A percentile compares a stretch with the other conserved stretches of the same genome.
Evolutionary conservation across 2,329 filamentous ascomycete species (phyloP).

Genomic region (Cercospora brassicicola): DNA sequence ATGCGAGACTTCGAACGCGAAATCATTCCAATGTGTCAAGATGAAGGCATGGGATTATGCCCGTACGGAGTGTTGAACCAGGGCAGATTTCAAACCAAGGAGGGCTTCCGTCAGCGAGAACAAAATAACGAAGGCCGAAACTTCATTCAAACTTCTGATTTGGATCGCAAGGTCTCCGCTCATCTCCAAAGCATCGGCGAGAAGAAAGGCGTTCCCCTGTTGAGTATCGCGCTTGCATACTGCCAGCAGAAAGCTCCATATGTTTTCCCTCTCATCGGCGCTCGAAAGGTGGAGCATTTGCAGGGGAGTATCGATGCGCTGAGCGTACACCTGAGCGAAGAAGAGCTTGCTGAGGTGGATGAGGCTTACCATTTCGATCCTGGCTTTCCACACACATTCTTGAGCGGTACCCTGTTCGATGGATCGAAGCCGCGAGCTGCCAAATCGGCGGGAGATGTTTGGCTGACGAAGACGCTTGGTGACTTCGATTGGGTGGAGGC

Average conservation of each 20-base stretch:
- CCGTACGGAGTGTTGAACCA: conserved; percentile 55
- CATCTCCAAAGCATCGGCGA: neutral
- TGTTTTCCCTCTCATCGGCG: conserved; percentile 65
- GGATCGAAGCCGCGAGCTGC: neutral
- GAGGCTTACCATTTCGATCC: conserved; percentile 60
- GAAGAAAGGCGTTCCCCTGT: neutral
- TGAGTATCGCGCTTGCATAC: neutral
- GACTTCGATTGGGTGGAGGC: neutral
- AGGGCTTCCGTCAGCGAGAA: conserved; percentile 49
- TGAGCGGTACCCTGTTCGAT: neutral
- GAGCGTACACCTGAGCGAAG: conserved; percentile 56
- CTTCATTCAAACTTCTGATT: neutral
- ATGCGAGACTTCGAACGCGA: conserved; percentile 48
- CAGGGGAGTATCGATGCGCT: conserved; percentile 70
- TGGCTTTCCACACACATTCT: conserved; percentile 66
- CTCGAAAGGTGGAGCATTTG: conserved; percentile 68
- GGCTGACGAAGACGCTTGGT: neutral
- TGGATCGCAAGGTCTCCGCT: neutral
- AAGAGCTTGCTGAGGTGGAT: conserved; percentile 69
- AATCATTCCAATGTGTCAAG: conserved; percentile 45
- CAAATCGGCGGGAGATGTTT: neutral
- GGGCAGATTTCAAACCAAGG: conserved; percentile 46
- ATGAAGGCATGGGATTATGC: conserved; percentile 39
- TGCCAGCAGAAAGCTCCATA: conserved; percentile 18
- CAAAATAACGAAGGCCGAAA: conserved; percentile 19